Evolutionary conservation across 306 rosid genomes (phyloP).

Genomic region (Sphenostylis stenocarpa): DNA sequence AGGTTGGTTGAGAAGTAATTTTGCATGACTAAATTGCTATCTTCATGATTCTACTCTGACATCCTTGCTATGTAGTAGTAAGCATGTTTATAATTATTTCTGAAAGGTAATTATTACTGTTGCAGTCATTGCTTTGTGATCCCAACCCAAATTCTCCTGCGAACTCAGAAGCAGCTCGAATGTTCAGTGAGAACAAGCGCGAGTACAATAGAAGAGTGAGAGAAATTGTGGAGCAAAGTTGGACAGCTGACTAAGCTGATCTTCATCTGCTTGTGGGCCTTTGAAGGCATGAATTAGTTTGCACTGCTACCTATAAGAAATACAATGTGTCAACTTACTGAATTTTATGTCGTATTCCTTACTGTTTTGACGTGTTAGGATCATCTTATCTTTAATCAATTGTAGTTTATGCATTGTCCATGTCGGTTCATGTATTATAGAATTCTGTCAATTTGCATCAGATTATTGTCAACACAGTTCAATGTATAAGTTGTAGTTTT

Average conservation of each 20-base stretch:
- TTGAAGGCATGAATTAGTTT: constrained; percentile 36
- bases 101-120: constrained; percentile 26
- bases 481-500: constrained; percentile 32
- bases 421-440: constrained; percentile 45
- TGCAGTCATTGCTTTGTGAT: constrained; percentile 89
- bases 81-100: background rate
- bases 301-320: constrained; percentile 31
- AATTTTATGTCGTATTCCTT: constrained; percentile 34
- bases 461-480: constrained; percentile 37
- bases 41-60: background rate
- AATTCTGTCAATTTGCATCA: constrained; percentile 34
- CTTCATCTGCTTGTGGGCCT: background rate
- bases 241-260: constrained; percentile 79
- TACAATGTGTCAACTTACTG: constrained; percentile 38
- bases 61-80: background rate
- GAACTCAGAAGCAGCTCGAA: constrained; percentile 94
- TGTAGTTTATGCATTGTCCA: constrained; percentile 32
- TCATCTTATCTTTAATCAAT: constrained; percentile 24
- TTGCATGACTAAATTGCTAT: background rate
- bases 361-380: constrained; percentile 27
- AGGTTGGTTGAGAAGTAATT: background rate
- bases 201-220: constrained; percentile 93
- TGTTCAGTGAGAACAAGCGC: constrained; percentile 94
- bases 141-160: constrained; percentile 98
- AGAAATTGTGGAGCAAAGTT: constrained; percentile 95